These are phyloP conservation scores for Butyriboletus loyo DNA, from an alignment of 768 basidiomycete species.

Conservation along the genomic window DNA sequence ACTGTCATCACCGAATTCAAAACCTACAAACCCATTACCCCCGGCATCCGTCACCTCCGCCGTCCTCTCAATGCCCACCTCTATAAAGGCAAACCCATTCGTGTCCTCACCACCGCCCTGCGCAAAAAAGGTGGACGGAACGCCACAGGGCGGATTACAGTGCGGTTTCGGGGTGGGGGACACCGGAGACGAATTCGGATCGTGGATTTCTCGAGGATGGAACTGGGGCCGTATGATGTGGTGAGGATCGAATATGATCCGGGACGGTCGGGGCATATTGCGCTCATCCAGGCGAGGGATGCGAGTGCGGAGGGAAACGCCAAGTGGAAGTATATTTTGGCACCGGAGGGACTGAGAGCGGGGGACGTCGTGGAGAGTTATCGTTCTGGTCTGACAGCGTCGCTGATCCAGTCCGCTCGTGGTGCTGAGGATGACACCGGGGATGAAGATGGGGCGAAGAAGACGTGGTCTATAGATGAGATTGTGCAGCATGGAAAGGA, in stretches of 20 bases:
- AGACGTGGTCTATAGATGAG: conserved; percentile 18
- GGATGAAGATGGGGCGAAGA: background rate
- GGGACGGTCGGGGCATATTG: conserved; percentile 90
- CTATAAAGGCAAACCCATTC: conserved; percentile 81
- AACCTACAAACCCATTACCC: conserved; percentile 86
- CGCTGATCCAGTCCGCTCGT: conserved; percentile 49
- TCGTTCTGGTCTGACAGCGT: conserved; percentile 75
- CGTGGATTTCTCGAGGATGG: conserved; percentile 81
- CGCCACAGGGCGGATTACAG: conserved; percentile 77
- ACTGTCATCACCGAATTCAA: conserved; percentile 64
- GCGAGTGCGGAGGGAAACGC: conserved; percentile 47
- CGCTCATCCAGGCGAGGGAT: conserved; percentile 70
- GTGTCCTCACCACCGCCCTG: conserved; percentile 75
- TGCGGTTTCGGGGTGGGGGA: conserved; percentile 88
- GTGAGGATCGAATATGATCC: conserved; percentile 97
- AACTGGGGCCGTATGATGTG: conserved; percentile 82
- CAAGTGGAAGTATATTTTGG: conserved; percentile 89
- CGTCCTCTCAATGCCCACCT: conserved; percentile 82
- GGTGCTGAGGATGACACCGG: conserved; percentile 15
- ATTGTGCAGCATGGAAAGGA: conserved; percentile 23
- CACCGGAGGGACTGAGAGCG: conserved; percentile 83
- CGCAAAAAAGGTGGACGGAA: conserved; percentile 89
- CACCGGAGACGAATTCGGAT: conserved; percentile 82
- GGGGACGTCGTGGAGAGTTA: conserved; percentile 89
- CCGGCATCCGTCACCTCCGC: conserved; percentile 81